Evolutionary conservation across 2,329 filamentous ascomycete species (phyloP), one percentile per base, ranked within the genome.

Genomic region (Colletotrichum sp.): DNA sequence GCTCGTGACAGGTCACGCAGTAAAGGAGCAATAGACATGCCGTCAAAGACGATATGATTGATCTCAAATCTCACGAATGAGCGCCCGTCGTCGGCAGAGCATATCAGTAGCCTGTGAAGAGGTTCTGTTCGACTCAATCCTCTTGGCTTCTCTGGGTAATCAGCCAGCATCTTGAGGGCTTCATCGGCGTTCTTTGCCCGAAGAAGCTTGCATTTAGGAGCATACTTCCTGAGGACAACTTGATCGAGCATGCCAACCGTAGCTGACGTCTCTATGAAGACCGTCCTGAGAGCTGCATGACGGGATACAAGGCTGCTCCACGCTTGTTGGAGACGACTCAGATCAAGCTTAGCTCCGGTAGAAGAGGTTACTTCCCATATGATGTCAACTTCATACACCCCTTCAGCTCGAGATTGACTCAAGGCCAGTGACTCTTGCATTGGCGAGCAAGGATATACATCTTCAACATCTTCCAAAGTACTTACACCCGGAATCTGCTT

Each of bases 361-460:
- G 28, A 12, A 7, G 76, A 61, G 13, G 73, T 67, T 10, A 80
- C 71, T 16, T 79, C 52, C 71, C 80, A 80, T 4, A 78, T 7
- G 38, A 76, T 72, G 13, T 69, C 74, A 72, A 79, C 80, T 21
- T 77, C 78, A 71, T 81, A 81, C 52, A 78, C 77, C 0, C 77
- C 76, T n/a, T 79, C 78, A 21, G 77, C 76, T 5, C 78, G 69
- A 18, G 78, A 62, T 52, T 85, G 83, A 28, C 83, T 85, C n/a
- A 86, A 73, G 0, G 85, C 73, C 14, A 86, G 81, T 5, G 84
- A 84, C 2, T 81, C 79, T 58, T 86, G 85, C 75, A 85, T 81
- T 0, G 84, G 83, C 1, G 84, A 84, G 69, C 83, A 85, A 1
- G 85, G 85, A 24, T 84, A 86, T 1, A 85, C 80, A 24, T 84